Evolutionary conservation across 2,329 filamentous ascomycete genomes (phyloP), one percentile per base, ranked within the genome.

Genomic region (Penicillium sp.): DNA sequence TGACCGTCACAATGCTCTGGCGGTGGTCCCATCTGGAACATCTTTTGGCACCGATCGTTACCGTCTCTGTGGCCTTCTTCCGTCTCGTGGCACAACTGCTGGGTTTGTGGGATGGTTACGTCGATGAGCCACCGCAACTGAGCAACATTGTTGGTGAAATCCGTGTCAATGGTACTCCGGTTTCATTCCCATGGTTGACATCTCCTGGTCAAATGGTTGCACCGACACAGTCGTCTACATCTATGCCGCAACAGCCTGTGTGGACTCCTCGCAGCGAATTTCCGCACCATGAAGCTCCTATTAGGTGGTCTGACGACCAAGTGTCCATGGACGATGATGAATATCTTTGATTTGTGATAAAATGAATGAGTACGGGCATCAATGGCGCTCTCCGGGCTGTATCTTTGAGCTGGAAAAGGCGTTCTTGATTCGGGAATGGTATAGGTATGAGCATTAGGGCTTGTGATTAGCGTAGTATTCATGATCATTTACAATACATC

Each of bases 1-100:
- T 85, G 5, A 77, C 85, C 5, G 82, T 83, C 3, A 86, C 83
- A 3, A 78, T 87, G 69, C 59, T 85, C 3, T 83, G 73, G 73
- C 78, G 79, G 26, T 81, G 79, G 79, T 75, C 76, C 16, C 75
- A 76, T 65, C 61, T 79, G 6, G 76, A 73, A 0, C 56, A 61
- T 3, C 35, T 76, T 14, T 59, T 75, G 4, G 63, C 68, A 0
- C 75, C 76, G 0, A 33, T 77, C 14, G 66, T 73, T 57, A 68
- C 75, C 3, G 57, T 79, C 14, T 14, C 64, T 1, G 55, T 78
- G 13, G 74, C 72, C 1, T 57, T 75, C 38, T 68, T 70, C 60
- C 65, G 74, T 16, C 63, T 79, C 16, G 43, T 71, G 14, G 67
- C 71, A 25, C 76, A 79, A 49, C 53, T 78, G 1, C 63, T 79